phyloP scores from a whole-genome alignment of 495 filamentous ascomycete genomes.

The Penicillium subrubescens region DNA sequence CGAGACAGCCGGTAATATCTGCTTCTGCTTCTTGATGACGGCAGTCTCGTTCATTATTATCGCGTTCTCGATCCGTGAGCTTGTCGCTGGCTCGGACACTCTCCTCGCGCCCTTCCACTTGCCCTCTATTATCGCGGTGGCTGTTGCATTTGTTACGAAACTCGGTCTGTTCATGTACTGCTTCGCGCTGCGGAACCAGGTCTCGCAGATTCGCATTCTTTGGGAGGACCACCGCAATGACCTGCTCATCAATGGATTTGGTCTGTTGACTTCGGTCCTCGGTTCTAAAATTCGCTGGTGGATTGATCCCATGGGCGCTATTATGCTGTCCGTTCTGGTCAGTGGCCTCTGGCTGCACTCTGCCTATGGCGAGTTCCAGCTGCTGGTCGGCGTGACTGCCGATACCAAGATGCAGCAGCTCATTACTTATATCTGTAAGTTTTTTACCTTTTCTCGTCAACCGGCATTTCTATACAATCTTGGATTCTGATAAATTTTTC shows the following conservation, averaged over 20 bases:
- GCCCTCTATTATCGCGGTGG: slow-evolving; percentile 86
- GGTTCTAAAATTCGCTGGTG: slow-evolving; percentile 90
- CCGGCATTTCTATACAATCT: too few species aligned
- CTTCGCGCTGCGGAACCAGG: slow-evolving; percentile 84
- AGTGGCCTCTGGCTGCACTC: slow-evolving; percentile 78
- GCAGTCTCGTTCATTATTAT: slow-evolving; percentile 89
- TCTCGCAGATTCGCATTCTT: slow-evolving; percentile 87
- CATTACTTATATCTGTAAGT: slow-evolving; percentile 89
- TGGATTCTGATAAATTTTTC: slow-evolving; percentile 3
- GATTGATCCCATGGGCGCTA: slow-evolving; percentile 92
- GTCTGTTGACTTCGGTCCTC: slow-evolving; percentile 84
- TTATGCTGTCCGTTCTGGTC: slow-evolving; percentile 77
- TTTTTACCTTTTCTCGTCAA: too few species aligned
- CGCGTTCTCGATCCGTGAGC: slow-evolving; percentile 75
- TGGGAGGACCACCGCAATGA: slow-evolving; percentile 94
- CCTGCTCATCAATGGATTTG: slow-evolving; percentile 86
- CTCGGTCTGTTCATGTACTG: slow-evolving; percentile 86
- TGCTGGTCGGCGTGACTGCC: slow-evolving; percentile 87
- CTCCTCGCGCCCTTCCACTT: slow-evolving; percentile 69
- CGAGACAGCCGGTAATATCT: slow-evolving; percentile 94
- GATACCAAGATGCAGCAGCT: slow-evolving; percentile 85
- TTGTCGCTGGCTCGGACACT: slow-evolving; percentile 48
- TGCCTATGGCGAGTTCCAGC: slow-evolving; percentile 85
- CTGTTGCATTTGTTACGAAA: slow-evolving; percentile 82
- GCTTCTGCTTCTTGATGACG: slow-evolving; percentile 96